A percentile compares a stretch with the other conserved stretches of the same genome.
Evolutionary conservation across 1,139 yeast species (phyloP).

Genomic region (Yarrowia galli): DNA sequence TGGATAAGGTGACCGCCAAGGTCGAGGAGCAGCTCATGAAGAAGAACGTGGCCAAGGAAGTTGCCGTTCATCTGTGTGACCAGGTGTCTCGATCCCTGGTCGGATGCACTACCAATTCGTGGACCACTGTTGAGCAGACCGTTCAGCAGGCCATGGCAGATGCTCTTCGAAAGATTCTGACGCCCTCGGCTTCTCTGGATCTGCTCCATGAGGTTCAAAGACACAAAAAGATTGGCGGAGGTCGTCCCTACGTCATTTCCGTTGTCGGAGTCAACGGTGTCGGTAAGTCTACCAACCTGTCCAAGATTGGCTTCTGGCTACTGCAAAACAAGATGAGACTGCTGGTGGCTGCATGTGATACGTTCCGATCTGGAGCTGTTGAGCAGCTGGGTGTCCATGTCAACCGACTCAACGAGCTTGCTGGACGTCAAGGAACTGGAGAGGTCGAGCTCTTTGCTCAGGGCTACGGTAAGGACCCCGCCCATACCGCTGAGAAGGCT

Average conservation of each 20-base stretch:
- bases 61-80: conserved; percentile 63
- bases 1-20: conserved; percentile 54
- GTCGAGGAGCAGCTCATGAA: conserved; percentile 59
- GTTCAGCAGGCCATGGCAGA: conserved; percentile 73
- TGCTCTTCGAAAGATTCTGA: conserved; percentile 79
- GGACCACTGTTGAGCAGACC: conserved; percentile 67
- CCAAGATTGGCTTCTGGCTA: conserved; percentile 95
- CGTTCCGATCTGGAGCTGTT: conserved; percentile 97
- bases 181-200: conserved; percentile 93
- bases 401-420: conserved; percentile 72
- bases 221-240: conserved; percentile 38
- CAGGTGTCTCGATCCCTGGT: conserved; percentile 66
- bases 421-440: conserved; percentile 59
- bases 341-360: conserved; percentile 95
- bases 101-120: conserved; percentile 70
- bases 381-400: conserved; percentile 96
- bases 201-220: conserved; percentile 81
- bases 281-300: conserved; percentile 93
- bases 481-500: conserved; percentile 94
- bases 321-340: conserved; percentile 87
- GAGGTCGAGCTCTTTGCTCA: conserved; percentile 86
- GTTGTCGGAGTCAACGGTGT: conserved; percentile 99
- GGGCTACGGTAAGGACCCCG: conserved; percentile 97
- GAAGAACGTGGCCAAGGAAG: conserved; percentile 63
- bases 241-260: conserved; percentile 84